Conservation (phyloP, 2,329 filamentous ascomycete genomes). For the Aspergillus brunneoviolaceus region DNA sequence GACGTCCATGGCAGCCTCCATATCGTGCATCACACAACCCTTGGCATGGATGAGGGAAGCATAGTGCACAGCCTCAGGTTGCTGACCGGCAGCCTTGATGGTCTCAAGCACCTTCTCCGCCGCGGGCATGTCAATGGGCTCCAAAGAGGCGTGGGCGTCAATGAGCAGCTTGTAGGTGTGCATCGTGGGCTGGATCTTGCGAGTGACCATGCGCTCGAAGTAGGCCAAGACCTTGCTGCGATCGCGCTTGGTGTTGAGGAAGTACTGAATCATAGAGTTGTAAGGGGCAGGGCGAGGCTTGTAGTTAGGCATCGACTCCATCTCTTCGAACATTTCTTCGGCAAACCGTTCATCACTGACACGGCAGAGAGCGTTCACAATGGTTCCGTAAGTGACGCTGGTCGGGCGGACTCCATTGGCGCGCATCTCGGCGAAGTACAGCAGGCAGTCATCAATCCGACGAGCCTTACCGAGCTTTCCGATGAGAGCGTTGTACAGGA, state of each 20-base stretch:
- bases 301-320: slow-evolving; percentile 99
- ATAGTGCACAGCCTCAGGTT: slow-evolving; percentile 90
- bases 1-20: slow-evolving; percentile 74
- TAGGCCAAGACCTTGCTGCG: slow-evolving; percentile 90
- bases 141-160: slow-evolving; percentile 90
- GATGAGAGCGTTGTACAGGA: slow-evolving; percentile 97
- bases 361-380: slow-evolving; percentile 95
- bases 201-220: slow-evolving; percentile 89
- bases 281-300: slow-evolving; percentile 96
- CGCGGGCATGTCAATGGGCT: slow-evolving; percentile 83
- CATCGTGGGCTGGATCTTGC: slow-evolving; percentile 83
- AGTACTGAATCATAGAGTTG: slow-evolving; percentile 99
- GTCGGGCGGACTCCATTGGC: slow-evolving; percentile 88
- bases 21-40: slow-evolving; percentile 89
- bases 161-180: slow-evolving; percentile 98
- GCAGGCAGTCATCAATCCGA: slow-evolving; percentile 95
- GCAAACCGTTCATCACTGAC: slow-evolving; percentile 98
- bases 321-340: slow-evolving; percentile 97
- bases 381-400: slow-evolving; percentile 95
- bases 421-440: slow-evolving; percentile 98
- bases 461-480: slow-evolving; percentile 97
- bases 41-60: slow-evolving; percentile 93
- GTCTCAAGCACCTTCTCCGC: slow-evolving; percentile 79
- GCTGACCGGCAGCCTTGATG: slow-evolving; percentile 71
- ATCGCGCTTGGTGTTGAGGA: slow-evolving; percentile 95